Conservation (phyloP, 2,329 filamentous ascomycete genomes). For the Macroventuria anomochaeta region DNA sequence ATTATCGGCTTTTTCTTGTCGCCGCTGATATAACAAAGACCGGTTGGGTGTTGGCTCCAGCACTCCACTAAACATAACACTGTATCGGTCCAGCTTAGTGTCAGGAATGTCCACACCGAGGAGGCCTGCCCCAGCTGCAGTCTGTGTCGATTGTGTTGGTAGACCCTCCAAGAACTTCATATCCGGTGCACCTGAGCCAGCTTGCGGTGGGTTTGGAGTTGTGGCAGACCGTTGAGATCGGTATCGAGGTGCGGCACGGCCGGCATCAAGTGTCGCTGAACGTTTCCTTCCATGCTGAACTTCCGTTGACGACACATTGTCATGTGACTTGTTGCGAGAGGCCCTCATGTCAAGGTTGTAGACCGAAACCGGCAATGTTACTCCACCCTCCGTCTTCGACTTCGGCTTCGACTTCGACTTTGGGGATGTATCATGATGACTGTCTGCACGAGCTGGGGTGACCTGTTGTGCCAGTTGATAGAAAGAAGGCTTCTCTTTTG, state of each 20-base stretch:
- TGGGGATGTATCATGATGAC: slow-evolving; percentile 38
- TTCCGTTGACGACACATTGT: slow-evolving; percentile 25
- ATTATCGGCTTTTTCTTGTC: slow-evolving; percentile 45
- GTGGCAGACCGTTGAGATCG: slow-evolving; percentile 24
- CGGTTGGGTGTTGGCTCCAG: slow-evolving; percentile 56
- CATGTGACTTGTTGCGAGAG: slow-evolving; percentile 36
- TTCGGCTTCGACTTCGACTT: slow-evolving; percentile 10
- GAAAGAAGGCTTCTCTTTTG: slow-evolving; percentile 38
- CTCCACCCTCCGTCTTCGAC: slow-evolving; percentile 24
- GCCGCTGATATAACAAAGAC: slow-evolving; percentile 42
- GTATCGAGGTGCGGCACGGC: slow-evolving; percentile 6
- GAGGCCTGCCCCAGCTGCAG: slow-evolving; percentile 21
- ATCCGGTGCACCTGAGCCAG: neutral
- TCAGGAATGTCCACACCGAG: slow-evolving; percentile 82
- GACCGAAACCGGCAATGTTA: slow-evolving; percentile 33
- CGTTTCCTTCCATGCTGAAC: slow-evolving; percentile 25
- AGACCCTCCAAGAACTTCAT: neutral
- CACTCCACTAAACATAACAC: slow-evolving; percentile 87
- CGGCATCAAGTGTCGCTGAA: slow-evolving; percentile 12
- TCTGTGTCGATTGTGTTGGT: neutral
- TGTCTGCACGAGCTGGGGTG: slow-evolving; percentile 36
- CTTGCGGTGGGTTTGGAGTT: slow-evolving; percentile 25
- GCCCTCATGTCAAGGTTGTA: slow-evolving; percentile 41
- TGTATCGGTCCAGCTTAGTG: slow-evolving; percentile 85
- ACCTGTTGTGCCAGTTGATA: slow-evolving; percentile 44